phyloP scores from a whole-genome alignment of 2,329 filamentous ascomycete species.

The Pseudopithomyces chartarum region DNA sequence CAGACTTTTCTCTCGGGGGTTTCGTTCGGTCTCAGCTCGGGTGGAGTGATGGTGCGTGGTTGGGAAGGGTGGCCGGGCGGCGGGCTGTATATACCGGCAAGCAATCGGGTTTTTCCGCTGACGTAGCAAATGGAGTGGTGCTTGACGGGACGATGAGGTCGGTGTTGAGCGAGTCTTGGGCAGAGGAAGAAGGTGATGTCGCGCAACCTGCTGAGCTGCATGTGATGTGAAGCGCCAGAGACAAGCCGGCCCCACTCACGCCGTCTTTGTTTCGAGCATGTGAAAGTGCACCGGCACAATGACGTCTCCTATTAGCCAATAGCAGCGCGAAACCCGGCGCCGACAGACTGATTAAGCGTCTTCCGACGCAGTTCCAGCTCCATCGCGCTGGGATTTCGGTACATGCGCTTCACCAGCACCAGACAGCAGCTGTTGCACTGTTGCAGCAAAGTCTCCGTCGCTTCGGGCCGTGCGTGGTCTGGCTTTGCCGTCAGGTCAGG shows the following conservation, averaged over 20 bases:
- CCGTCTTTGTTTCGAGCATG: slow-evolving; percentile 11
- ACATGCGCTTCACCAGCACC: background rate
- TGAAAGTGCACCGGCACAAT: slow-evolving; percentile 13
- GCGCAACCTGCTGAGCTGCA: slow-evolving; percentile 1
- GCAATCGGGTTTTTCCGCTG: background rate
- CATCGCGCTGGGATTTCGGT: background rate
- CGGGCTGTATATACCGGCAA: background rate
- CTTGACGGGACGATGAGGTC: background rate
- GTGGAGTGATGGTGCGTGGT: background rate
- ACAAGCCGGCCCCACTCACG: slow-evolving; percentile 1
- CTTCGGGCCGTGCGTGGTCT: background rate
- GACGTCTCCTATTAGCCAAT: slow-evolving; percentile 9
- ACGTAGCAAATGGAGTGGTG: background rate
- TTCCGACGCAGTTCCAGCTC: background rate
- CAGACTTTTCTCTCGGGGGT: background rate
- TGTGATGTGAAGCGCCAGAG: slow-evolving; percentile 7
- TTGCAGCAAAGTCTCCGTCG: background rate
- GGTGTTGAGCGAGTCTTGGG: background rate
- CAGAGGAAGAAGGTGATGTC: background rate
- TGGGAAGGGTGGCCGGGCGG: background rate
- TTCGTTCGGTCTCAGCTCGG: background rate
- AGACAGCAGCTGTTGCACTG: background rate
- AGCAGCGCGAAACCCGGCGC: background rate
- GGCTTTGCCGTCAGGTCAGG: background rate
- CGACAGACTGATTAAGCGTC: background rate